A percentile compares a stretch with the other conserved stretches of the same genome.
phyloP scores from a whole-genome alignment of 345 rosid genomes.

The Cardamine occulta region DNA sequence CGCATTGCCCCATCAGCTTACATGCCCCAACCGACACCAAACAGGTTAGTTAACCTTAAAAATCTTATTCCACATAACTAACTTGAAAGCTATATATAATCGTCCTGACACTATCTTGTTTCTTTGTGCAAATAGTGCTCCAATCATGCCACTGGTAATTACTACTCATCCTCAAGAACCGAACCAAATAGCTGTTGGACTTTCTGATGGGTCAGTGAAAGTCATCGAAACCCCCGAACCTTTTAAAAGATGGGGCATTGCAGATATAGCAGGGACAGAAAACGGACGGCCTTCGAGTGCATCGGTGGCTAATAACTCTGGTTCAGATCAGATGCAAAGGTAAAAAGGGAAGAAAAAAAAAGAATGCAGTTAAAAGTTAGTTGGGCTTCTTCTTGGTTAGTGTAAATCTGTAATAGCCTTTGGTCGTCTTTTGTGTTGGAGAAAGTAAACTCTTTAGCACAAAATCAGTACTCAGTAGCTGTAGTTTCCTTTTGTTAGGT shows the following conservation, averaged over 20 bases:
- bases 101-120: not conserved
- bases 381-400: slow-evolving; percentile 23
- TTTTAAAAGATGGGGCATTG: slow-evolving; percentile 60
- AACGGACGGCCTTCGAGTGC: slow-evolving; percentile 55
- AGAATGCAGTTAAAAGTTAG: slow-evolving; percentile 1
- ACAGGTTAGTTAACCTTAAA: slow-evolving; percentile 48
- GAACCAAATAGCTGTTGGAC: slow-evolving; percentile 68
- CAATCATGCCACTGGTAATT: slow-evolving; percentile 52
- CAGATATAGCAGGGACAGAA: slow-evolving; percentile 52
- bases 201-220: slow-evolving; percentile 64
- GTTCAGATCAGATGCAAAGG: slow-evolving; percentile 57
- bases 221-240: slow-evolving; percentile 70
- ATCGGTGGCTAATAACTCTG: slow-evolving; percentile 48
- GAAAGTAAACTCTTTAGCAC: slow-evolving; percentile 21
- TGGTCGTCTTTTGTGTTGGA: slow-evolving; percentile 14
- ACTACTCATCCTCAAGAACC: slow-evolving; percentile 79
- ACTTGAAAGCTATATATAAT: not conserved
- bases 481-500: slow-evolving; percentile 6
- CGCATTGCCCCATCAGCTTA: slow-evolving; percentile 77
- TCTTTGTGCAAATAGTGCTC: slow-evolving; percentile 24
- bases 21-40: slow-evolving; percentile 55
- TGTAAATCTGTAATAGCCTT: slow-evolving; percentile 35
- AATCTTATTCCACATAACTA: not conserved
- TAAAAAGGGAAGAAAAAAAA: slow-evolving; percentile 5
- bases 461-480: slow-evolving; percentile 16